Evolutionary conservation across 257 asterid genomes (phyloP).

Genomic region (Scutellaria galericulata): DNA sequence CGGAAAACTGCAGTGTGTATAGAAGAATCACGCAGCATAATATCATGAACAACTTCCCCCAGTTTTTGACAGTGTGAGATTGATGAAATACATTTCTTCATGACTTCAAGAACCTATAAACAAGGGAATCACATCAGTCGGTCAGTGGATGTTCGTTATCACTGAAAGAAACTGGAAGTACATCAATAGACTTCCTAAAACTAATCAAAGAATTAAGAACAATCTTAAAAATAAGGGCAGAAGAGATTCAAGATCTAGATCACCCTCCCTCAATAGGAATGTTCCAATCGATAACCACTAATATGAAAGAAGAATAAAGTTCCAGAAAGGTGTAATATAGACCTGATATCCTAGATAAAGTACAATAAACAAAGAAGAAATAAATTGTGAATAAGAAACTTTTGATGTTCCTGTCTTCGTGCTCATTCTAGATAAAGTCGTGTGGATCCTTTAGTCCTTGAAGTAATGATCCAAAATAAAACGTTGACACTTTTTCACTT

Average conservation of each 20-base stretch:
- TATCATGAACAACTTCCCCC: slow-evolving; percentile 64
- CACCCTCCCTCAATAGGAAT: slow-evolving; percentile 18
- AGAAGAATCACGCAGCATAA: slow-evolving; percentile 78
- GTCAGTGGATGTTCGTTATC: slow-evolving; percentile 11
- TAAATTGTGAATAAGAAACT: slow-evolving; percentile 13
- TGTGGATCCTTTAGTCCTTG: neutral
- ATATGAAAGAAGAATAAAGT: slow-evolving; percentile 16
- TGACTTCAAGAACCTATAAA: slow-evolving; percentile 77
- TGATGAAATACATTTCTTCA: slow-evolving; percentile 67
- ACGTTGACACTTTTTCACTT: neutral
- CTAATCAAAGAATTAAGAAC: neutral
- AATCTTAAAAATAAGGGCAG: neutral
- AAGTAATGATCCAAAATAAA: slow-evolving; percentile 16
- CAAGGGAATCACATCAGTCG: slow-evolving; percentile 29
- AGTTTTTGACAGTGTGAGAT: slow-evolving; percentile 54
- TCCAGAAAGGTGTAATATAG: slow-evolving; percentile 19
- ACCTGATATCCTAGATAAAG: slow-evolving; percentile 21
- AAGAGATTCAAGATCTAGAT: slow-evolving; percentile 18
- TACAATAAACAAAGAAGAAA: slow-evolving; percentile 1
- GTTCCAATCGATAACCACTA: slow-evolving; percentile 13
- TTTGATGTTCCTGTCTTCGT: neutral
- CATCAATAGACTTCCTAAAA: slow-evolving; percentile 22
- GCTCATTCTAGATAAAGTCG: neutral
- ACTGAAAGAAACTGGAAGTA: slow-evolving; percentile 16
- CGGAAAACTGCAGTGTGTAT: slow-evolving; percentile 78